Conservation (phyloP, 371 early-diverging fungal genomes). For the Basidiobolus meristosporus region DNA sequence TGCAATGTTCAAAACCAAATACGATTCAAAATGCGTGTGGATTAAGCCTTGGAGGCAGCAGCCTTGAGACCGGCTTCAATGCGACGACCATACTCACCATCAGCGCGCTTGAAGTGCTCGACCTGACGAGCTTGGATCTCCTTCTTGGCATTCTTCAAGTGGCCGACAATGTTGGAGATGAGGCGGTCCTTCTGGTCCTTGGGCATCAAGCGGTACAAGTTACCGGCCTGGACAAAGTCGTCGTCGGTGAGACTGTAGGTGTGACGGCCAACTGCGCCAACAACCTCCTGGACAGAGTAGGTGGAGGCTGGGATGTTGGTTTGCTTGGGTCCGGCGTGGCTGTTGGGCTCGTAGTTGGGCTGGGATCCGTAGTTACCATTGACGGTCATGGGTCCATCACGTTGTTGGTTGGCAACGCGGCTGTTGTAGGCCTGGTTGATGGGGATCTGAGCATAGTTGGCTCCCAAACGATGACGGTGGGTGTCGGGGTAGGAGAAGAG, state of each 20-base stretch:
- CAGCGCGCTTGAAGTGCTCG: conserved; percentile 26
- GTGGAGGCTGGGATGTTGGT: conserved; percentile 8
- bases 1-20: too few relatives aligned
- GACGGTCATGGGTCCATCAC: conserved; percentile 32
- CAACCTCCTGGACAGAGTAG: conserved; percentile 3
- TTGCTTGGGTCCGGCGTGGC: conserved; percentile 24
- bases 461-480: conserved; percentile 53
- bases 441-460: conserved; percentile 55
- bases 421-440: conserved; percentile 36
- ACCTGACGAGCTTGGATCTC: conserved; percentile 35
- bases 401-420: conserved; percentile 36
- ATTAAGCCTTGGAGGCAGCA: not conserved
- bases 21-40: too few relatives aligned
- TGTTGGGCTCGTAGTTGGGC: conserved; percentile 47
- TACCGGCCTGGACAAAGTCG: conserved; percentile 29
- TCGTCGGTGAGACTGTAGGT: conserved; percentile 23
- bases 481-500: conserved; percentile 61
- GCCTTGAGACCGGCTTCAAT: conserved; percentile 22
- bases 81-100: conserved; percentile 29
- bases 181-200: conserved; percentile 20
- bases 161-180: conserved; percentile 19
- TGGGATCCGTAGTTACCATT: conserved; percentile 19
- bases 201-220: conserved; percentile 21
- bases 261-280: conserved; percentile 33
- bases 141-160: conserved; percentile 20